phyloP scores from a whole-genome alignment of 73 alveolate genomes.

The Symbiodinium natans region DNA sequence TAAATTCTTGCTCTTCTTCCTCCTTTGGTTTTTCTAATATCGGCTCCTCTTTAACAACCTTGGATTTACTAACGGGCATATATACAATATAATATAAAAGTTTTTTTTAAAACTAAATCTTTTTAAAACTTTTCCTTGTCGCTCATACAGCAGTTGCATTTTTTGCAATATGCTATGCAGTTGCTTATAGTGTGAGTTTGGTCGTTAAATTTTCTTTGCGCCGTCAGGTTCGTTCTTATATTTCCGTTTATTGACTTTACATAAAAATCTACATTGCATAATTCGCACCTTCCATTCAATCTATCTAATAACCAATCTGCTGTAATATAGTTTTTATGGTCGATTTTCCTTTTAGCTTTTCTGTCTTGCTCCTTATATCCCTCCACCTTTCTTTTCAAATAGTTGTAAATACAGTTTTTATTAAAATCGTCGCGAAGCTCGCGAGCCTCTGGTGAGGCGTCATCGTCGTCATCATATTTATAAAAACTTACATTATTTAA shows the following conservation, averaged over 20 bases:
- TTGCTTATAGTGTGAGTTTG: not conserved
- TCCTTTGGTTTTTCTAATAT: too few species aligned
- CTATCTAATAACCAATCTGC: not conserved
- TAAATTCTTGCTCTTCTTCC: too few species aligned
- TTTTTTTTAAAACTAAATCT: not conserved
- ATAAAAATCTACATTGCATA: not conserved
- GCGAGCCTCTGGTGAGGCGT: too few species aligned
- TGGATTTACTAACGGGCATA: too few species aligned
- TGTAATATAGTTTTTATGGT: not conserved
- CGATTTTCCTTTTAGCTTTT: not conserved
- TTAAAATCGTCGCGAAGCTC: too few species aligned
- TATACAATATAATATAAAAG: too few species aligned
- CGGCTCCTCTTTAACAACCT: too few species aligned
- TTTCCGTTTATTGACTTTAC: not conserved
- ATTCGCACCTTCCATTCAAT: not conserved
- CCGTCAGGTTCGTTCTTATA: not conserved
- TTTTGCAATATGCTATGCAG: not conserved
- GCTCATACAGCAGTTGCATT: not conserved
- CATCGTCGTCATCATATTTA: not conserved
- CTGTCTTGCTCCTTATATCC: not conserved
- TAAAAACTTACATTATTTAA: constrained; percentile 6
- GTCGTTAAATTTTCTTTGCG: not conserved
- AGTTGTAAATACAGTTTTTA: not conserved
- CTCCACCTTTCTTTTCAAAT: not conserved
- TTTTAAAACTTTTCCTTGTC: not conserved